A percentile compares a stretch with the other conserved stretches of the same genome.
phyloP scores from a whole-genome alignment of 495 filamentous ascomycete species.

The Aspergillus affinis region DNA sequence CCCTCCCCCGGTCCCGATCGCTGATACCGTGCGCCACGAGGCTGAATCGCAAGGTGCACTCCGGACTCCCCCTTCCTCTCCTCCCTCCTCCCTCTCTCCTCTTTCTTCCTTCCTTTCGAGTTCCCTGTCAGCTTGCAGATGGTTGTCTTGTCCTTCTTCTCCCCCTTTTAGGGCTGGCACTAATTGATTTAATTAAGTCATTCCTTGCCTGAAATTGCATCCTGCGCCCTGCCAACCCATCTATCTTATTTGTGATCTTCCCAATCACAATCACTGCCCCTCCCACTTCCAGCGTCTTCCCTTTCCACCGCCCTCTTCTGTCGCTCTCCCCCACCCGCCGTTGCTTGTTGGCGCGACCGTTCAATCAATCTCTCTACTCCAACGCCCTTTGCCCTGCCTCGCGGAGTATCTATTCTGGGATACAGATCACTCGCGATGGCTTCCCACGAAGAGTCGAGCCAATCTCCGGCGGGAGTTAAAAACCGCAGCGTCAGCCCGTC shows the following conservation, averaged over 20 bases:
- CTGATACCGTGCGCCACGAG: constrained; percentile 25
- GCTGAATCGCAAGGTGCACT: constrained; percentile 31
- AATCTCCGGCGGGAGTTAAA: constrained; percentile 29
- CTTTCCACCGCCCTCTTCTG: constrained; percentile 8
- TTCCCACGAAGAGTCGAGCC: constrained; percentile 35
- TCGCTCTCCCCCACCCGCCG: constrained; percentile 7
- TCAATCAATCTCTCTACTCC: constrained; percentile 14
- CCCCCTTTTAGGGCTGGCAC: not conserved
- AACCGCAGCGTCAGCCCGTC: constrained; percentile 46
- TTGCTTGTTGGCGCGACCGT: constrained; percentile 10
- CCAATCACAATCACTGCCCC: constrained; percentile 1
- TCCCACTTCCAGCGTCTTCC: not conserved
- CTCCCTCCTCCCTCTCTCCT: constrained; percentile 11
- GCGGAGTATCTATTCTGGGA: constrained; percentile 30
- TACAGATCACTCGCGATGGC: constrained; percentile 32
- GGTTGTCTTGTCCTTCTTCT: not conserved
- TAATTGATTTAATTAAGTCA: not conserved
- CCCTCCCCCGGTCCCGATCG: constrained; percentile 10
- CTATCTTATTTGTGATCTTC: not conserved
- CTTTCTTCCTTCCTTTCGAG: constrained; percentile 8
- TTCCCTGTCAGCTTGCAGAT: not conserved
- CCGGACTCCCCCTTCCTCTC: constrained; percentile 8
- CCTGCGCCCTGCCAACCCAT: not conserved
- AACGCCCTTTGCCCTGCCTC: constrained; percentile 21
- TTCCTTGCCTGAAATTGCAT: not conserved